phyloP scores from a whole-genome alignment of 1,284 basidiomycete genomes.

The Athelia sp. region DNA sequence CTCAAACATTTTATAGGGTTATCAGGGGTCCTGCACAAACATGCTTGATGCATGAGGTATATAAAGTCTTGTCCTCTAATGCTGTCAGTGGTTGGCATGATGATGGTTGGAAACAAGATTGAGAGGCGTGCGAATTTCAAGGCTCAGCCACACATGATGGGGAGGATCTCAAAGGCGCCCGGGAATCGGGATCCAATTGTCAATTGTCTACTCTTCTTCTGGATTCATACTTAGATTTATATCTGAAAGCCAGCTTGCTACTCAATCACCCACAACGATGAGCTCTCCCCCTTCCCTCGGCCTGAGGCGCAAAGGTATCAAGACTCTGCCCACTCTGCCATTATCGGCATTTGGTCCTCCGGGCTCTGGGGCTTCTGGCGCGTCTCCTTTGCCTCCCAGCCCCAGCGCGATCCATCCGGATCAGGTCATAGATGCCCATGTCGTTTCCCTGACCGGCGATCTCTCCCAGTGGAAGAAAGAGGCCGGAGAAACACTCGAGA shows the following conservation, averaged over 20 bases:
- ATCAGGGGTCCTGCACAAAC: too few relatives aligned
- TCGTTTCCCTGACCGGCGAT: slow-evolving; percentile 34
- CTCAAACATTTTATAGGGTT: too few relatives aligned
- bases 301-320: slow-evolving; percentile 53
- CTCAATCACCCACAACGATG: background rate
- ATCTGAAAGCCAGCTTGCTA: too few relatives aligned
- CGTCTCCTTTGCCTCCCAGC: slow-evolving; percentile 63
- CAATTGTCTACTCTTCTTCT: too few relatives aligned
- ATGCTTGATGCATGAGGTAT: too few relatives aligned
- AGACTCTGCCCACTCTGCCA: slow-evolving; percentile 61
- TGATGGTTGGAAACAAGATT: too few relatives aligned
- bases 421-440: slow-evolving; percentile 62
- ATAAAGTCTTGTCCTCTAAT: background rate
- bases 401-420: slow-evolving; percentile 61
- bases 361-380: slow-evolving; percentile 57
- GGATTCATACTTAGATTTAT: too few relatives aligned
- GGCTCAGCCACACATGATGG: too few relatives aligned
- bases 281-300: slow-evolving; percentile 27
- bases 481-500: slow-evolving; percentile 38
- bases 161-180: too few relatives aligned
- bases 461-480: slow-evolving; percentile 48
- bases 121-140: too few relatives aligned
- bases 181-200: too few relatives aligned
- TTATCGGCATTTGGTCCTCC: slow-evolving; percentile 68
- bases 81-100: slow-evolving; percentile 2